phyloP scores from a whole-genome alignment of 139 green algal genomes.

The Auxenochlorella pyrenoidosa region DNA sequence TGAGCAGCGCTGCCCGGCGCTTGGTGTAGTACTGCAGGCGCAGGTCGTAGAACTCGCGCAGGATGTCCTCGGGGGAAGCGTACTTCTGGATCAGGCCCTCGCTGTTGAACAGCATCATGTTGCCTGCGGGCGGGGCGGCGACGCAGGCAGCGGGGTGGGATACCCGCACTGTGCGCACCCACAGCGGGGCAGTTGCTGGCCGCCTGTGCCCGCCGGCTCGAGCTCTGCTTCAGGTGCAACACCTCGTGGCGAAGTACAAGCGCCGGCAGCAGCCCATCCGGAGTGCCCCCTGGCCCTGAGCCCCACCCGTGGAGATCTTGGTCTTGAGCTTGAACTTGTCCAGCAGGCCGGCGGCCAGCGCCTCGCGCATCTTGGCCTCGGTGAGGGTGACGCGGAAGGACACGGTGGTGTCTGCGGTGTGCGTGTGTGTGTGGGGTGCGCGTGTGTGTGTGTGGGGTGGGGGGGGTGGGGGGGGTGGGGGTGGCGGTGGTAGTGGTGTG shows the following conservation, averaged over 20 bases:
- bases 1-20: slow-evolving; percentile 75
- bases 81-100: slow-evolving; percentile 94
- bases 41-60: slow-evolving; percentile 92
- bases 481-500: not conserved
- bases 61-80: slow-evolving; percentile 84
- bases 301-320: slow-evolving; percentile 74
- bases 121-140: slow-evolving; percentile 70
- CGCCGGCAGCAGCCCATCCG: not conserved
- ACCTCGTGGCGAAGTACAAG: not conserved
- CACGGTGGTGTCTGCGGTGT: slow-evolving; percentile 92
- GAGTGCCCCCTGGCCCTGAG: not conserved
- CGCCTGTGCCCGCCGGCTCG: too few species aligned
- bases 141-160: too few species aligned
- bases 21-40: slow-evolving; percentile 90
- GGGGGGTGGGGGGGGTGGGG: not conserved
- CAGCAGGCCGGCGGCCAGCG: slow-evolving; percentile 68
- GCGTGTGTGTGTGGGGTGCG: too few species aligned
- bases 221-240: too few species aligned
- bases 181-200: too few species aligned
- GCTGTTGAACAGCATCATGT: slow-evolving; percentile 98
- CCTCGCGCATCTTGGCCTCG: slow-evolving; percentile 70
- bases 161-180: too few species aligned
- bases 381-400: slow-evolving; percentile 89
- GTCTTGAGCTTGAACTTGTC: slow-evolving; percentile 94
- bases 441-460: not conserved